These are phyloP conservation scores for Phylloporus rhodoxanthus DNA, from an alignment of 768 basidiomycete genomes.

Conservation along the genomic window DNA sequence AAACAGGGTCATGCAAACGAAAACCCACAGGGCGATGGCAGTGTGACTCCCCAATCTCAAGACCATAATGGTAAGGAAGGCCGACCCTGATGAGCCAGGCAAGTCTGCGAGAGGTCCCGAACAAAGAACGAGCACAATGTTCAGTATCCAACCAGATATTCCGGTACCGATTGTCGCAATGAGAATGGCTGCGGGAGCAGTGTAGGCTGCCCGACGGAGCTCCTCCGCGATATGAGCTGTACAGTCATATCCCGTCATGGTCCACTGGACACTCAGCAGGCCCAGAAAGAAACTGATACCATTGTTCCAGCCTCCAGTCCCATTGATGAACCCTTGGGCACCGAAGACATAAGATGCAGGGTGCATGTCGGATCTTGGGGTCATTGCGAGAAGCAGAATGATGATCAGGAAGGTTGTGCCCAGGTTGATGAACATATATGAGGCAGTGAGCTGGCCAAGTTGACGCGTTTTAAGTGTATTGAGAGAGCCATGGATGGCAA, in stretches of 20 bases:
- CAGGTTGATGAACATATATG: conserved; percentile 42
- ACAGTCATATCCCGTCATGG: conserved; percentile 33
- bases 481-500: conserved; percentile 37
- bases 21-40: conserved; percentile 51
- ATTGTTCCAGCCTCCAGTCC: conserved; percentile 37
- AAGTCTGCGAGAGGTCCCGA: conserved; percentile 44
- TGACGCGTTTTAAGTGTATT: conserved; percentile 40
- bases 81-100: conserved; percentile 47
- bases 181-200: conserved; percentile 41
- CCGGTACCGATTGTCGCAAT: conserved; percentile 42
- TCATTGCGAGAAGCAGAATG: conserved; percentile 39
- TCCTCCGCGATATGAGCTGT: conserved; percentile 36
- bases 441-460: conserved; percentile 31
- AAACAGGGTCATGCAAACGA: conserved; percentile 57
- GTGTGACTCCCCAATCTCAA: conserved; percentile 46
- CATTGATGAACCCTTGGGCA: conserved; percentile 35
- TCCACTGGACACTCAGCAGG: conserved; percentile 44
- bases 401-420: conserved; percentile 38
- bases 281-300: conserved; percentile 43
- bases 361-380: conserved; percentile 49
- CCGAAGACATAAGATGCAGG: conserved; percentile 52
- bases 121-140: conserved; percentile 57
- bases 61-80: conserved; percentile 54
- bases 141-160: conserved; percentile 58
- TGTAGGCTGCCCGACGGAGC: conserved; percentile 47